Percentiles rank a stretch among this genome's conserved stretches.
phyloP scores from a whole-genome alignment of 257 asterid genomes.

The Mentha longifolia region DNA sequence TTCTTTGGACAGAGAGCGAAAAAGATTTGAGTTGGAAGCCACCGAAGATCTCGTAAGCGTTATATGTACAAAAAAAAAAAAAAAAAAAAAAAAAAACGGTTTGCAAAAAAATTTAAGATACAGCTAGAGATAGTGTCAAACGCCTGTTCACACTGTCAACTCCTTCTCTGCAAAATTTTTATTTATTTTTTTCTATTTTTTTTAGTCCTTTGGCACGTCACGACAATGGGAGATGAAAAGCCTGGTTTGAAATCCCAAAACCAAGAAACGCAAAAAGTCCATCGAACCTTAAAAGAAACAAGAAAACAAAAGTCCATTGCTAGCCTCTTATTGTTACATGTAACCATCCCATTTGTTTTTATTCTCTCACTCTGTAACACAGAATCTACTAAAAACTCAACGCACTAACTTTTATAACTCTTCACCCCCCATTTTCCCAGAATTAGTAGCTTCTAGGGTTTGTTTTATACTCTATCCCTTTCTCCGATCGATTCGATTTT shows the following conservation, averaged over 20 bases:
- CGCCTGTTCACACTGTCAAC: constrained; percentile 48
- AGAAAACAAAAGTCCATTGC: constrained; percentile 38
- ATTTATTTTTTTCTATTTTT: background rate
- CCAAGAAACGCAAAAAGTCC: constrained; percentile 21
- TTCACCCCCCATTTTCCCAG: constrained; percentile 22
- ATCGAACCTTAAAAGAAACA: constrained; percentile 27
- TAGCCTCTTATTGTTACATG: constrained; percentile 37
- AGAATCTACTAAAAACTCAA: constrained; percentile 48
- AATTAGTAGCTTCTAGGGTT: constrained; percentile 42
- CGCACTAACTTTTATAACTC: constrained; percentile 41
- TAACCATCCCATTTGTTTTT: constrained; percentile 41
- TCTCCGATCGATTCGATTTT: constrained; percentile 19
- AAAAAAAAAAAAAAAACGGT: constrained; percentile 28
- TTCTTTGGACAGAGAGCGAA: constrained; percentile 29
- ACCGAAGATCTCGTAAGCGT: constrained; percentile 39
- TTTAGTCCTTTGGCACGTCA: constrained; percentile 46
- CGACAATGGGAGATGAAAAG: constrained; percentile 33
- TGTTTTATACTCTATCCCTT: constrained; percentile 29
- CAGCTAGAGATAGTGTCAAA: constrained; percentile 36
- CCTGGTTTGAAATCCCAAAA: constrained; percentile 37
- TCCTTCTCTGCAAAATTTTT: constrained; percentile 21
- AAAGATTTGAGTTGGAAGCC: constrained; percentile 28
- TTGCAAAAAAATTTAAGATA: constrained; percentile 18
- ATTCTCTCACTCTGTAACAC: constrained; percentile 41
- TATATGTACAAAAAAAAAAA: constrained; percentile 26